phyloP scores from a whole-genome alignment of 176 grass and related monocot species.

The Carex myosuroides region DNA sequence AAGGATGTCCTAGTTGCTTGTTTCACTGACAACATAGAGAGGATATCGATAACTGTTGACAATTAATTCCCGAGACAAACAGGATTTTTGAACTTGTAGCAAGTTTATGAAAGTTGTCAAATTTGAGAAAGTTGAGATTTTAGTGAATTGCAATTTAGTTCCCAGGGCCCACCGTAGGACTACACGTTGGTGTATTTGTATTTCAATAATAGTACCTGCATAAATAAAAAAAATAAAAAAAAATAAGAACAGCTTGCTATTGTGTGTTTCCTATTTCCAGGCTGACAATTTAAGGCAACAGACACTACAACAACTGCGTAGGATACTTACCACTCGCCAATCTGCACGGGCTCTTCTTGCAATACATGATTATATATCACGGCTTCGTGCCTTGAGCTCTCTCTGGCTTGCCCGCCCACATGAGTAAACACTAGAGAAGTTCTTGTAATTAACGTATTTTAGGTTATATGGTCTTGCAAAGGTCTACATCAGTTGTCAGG shows the following conservation, averaged over 20 bases:
- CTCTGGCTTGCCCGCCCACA: slow-evolving; percentile 80
- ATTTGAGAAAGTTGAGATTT: not conserved
- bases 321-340: slow-evolving; percentile 78
- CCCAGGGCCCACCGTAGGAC: not conserved
- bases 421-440: slow-evolving; percentile 42
- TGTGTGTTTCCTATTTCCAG: slow-evolving; percentile 36
- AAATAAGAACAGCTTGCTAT: not conserved
- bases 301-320: slow-evolving; percentile 85
- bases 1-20: not conserved
- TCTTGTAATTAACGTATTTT: not conserved
- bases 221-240: not conserved
- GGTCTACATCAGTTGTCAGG: not conserved
- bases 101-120: not conserved
- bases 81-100: not conserved
- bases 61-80: not conserved
- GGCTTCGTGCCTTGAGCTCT: slow-evolving; percentile 75
- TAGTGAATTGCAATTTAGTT: not conserved
- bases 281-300: slow-evolving; percentile 88
- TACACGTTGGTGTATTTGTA: not conserved
- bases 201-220: not conserved
- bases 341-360: slow-evolving; percentile 86
- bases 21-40: not conserved
- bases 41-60: not conserved
- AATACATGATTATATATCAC: slow-evolving; percentile 76
- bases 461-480: not conserved